Conservation (phyloP, 495 filamentous ascomycete genomes). For the Talaromyces nanjingensis region DNA sequence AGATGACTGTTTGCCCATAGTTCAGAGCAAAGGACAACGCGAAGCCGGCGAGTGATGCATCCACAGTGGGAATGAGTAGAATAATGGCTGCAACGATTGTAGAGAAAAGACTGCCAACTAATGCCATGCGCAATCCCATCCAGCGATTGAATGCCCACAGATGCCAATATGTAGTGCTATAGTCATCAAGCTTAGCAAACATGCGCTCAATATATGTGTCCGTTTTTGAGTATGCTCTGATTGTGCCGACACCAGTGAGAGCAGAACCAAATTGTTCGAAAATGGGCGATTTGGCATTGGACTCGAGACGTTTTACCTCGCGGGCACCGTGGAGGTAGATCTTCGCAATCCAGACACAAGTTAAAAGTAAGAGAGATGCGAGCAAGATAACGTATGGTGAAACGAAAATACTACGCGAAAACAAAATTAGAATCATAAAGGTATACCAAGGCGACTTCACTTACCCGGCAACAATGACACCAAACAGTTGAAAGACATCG, state of each 20-base stretch:
- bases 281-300: conserved; percentile 64
- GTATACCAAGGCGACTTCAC: background rate
- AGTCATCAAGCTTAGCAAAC: conserved; percentile 59
- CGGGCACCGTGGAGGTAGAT: conserved; percentile 63
- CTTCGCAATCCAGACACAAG: conserved; percentile 47
- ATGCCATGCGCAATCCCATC: conserved; percentile 54
- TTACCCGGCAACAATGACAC: conserved; percentile 49
- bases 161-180: conserved; percentile 56
- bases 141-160: conserved; percentile 67
- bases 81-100: conserved; percentile 51
- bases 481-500: conserved; percentile 42
- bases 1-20: conserved; percentile 42
- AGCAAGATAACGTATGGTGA: conserved; percentile 56
- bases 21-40: conserved; percentile 52
- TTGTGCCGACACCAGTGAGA: conserved; percentile 65
- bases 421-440: background rate
- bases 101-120: conserved; percentile 55
- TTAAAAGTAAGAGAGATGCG: conserved; percentile 40
- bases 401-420: conserved; percentile 40
- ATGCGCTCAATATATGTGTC: conserved; percentile 59
- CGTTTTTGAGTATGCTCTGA: conserved; percentile 63
- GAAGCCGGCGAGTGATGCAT: conserved; percentile 67
- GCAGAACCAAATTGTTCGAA: conserved; percentile 70
- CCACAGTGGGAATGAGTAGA: conserved; percentile 47
- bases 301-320: conserved; percentile 70